phyloP scores from a whole-genome alignment of 352 stramenopile species.

The Albugo candida region DNA sequence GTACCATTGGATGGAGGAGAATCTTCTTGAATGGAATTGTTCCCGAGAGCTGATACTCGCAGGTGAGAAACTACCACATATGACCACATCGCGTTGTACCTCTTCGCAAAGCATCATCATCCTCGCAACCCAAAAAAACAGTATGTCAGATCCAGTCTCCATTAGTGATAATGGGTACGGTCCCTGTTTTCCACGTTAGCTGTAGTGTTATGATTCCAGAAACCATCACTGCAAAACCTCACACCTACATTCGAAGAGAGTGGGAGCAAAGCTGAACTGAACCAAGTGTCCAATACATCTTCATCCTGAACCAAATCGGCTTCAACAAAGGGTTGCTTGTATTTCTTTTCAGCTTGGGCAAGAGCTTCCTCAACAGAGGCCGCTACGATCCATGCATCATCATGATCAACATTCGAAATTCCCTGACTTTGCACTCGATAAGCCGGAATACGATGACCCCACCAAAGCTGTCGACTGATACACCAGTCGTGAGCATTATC shows the following conservation, averaged over 20 bases:
- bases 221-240: conserved; percentile 80
- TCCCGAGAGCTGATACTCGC: conserved; percentile 55
- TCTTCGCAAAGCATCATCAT: conserved; percentile 99
- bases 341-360: conserved; percentile 63
- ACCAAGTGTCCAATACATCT: conserved; percentile 99
- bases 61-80: not conserved
- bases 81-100: conserved; percentile 16
- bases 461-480: conserved; percentile 98
- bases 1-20: conserved; percentile 98
- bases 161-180: conserved; percentile 55
- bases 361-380: conserved; percentile 80
- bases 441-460: conserved; percentile 98
- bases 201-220: conserved; percentile 23
- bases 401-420: conserved; percentile 17
- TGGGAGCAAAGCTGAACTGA: conserved; percentile 95
- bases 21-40: conserved; percentile 96
- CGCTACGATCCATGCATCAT: conserved; percentile 90
- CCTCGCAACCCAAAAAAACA: conserved; percentile 99
- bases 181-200: not conserved
- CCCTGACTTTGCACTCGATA: conserved; percentile 72
- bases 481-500: conserved; percentile 99
- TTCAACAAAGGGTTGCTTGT: conserved; percentile 48
- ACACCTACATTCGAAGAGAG: conserved; percentile 41
- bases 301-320: conserved; percentile 89
- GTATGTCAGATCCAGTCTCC: conserved; percentile 93